A percentile compares a stretch with the other conserved stretches of the same genome.
These are phyloP conservation scores for Cyclocybe aegerita DNA, from an alignment of 768 basidiomycete genomes.

Conservation along the genomic window DNA sequence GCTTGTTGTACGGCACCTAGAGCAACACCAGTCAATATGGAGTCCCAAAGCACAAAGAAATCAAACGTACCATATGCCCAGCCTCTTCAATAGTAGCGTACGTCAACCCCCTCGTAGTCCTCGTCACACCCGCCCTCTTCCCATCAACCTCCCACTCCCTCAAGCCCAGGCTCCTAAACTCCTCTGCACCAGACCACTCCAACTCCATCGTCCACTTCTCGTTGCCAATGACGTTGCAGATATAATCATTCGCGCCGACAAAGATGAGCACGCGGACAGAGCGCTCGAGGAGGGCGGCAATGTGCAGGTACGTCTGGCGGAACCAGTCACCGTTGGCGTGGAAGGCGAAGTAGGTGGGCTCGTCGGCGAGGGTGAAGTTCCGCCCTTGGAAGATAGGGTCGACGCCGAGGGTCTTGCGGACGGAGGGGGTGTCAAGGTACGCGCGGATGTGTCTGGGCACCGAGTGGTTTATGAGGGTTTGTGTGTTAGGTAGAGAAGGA, in stretches of 20 bases:
- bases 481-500: neutral
- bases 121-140: slow-evolving; percentile 34
- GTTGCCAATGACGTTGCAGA: slow-evolving; percentile 76
- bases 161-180: slow-evolving; percentile 37
- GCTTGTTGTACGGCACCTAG: slow-evolving; percentile 16
- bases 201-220: slow-evolving; percentile 66
- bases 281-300: slow-evolving; percentile 71
- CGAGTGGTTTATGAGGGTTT: neutral
- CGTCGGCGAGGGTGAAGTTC: slow-evolving; percentile 33
- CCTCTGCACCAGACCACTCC: slow-evolving; percentile 65
- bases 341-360: slow-evolving; percentile 49
- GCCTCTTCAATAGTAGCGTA: slow-evolving; percentile 64
- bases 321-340: slow-evolving; percentile 36
- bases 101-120: slow-evolving; percentile 49
- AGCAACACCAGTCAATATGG: no score
- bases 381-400: slow-evolving; percentile 37
- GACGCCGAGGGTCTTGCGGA: slow-evolving; percentile 62
- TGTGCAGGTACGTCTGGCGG: slow-evolving; percentile 51
- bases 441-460: slow-evolving; percentile 46
- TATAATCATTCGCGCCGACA: slow-evolving; percentile 70
- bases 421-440: slow-evolving; percentile 61
- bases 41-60: no score
- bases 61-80: slow-evolving; percentile 63
- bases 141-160: slow-evolving; percentile 59
- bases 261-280: slow-evolving; percentile 69